Percentiles rank a stretch among this genome's conserved stretches.
Evolutionary conservation across 2,329 filamentous ascomycete genomes (phyloP).

Genomic region (Penicillium sp.): DNA sequence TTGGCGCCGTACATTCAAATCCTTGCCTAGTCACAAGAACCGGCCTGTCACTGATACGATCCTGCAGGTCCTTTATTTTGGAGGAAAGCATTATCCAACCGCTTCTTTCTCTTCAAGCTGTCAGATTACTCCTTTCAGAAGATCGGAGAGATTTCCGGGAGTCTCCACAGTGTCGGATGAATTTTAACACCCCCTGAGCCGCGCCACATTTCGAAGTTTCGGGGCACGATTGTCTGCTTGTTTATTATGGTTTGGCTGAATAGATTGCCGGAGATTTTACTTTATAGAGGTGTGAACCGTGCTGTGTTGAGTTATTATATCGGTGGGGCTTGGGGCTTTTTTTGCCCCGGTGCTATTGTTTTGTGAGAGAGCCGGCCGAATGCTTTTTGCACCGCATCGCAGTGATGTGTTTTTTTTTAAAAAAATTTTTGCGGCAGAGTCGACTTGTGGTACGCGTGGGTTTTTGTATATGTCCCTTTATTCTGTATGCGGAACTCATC

Average conservation of each 20-base stretch:
- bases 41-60: constrained; percentile 7
- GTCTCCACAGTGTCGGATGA: constrained; percentile 22
- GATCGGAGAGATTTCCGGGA: constrained; percentile 33
- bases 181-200: constrained; percentile 16
- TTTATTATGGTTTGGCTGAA: not conserved
- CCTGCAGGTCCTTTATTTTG: constrained; percentile 11
- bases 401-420: too few species aligned
- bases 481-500: not conserved
- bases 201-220: constrained; percentile 12
- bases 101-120: constrained; percentile 22
- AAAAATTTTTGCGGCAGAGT: not conserved
- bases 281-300: constrained; percentile 21
- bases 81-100: not conserved
- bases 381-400: not conserved
- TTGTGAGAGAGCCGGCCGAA: not conserved
- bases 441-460: too few species aligned
- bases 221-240: constrained; percentile 4
- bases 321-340: not conserved
- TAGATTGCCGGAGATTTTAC: constrained; percentile 22
- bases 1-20: constrained; percentile 8
- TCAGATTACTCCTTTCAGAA: constrained; percentile 32
- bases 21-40: constrained; percentile 7
- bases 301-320: constrained; percentile 8
- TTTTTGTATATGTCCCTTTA: not conserved
- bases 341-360: not conserved